Conservation (phyloP, 495 filamentous ascomycete species). For the Daldinia bambusicola region DNA sequence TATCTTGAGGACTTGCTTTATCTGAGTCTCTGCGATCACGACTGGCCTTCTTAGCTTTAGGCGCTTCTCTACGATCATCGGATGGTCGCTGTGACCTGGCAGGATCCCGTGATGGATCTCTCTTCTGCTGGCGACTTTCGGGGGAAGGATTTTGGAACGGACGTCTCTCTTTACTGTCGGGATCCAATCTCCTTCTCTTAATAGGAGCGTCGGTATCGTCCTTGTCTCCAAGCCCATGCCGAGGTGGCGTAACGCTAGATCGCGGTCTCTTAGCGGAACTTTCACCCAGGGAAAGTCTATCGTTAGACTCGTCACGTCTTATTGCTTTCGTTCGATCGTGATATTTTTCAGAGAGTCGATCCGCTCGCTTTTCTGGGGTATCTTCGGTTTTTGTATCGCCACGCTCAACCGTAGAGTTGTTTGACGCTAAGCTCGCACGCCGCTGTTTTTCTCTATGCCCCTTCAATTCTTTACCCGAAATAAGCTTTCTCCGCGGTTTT, state of each 20-base stretch:
- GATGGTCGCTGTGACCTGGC: slow-evolving; percentile 35
- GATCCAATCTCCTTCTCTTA: slow-evolving; percentile 62
- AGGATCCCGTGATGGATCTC: slow-evolving; percentile 51
- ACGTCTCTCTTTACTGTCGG: slow-evolving; percentile 56
- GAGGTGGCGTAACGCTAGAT: slow-evolving; percentile 73
- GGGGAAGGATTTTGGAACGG: slow-evolving; percentile 52
- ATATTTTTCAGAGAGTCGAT: slow-evolving; percentile 55
- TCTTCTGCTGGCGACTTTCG: slow-evolving; percentile 54
- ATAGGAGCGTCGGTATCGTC: slow-evolving; percentile 63
- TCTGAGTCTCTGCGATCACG: slow-evolving; percentile 54
- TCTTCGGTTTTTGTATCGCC: slow-evolving; percentile 55
- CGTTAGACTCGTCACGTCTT: slow-evolving; percentile 66
- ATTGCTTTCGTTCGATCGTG: slow-evolving; percentile 62
- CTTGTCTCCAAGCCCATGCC: slow-evolving; percentile 63
- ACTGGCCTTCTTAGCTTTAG: slow-evolving; percentile 51
- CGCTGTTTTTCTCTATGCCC: slow-evolving; percentile 64
- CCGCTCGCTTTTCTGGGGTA: slow-evolving; percentile 49
- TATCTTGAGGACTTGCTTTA: slow-evolving; percentile 53
- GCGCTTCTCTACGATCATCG: slow-evolving; percentile 50
- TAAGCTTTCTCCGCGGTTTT: slow-evolving; percentile 68
- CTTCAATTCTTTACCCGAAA: slow-evolving; percentile 68
- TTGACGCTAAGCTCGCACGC: slow-evolving; percentile 60
- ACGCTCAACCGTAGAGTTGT: slow-evolving; percentile 57
- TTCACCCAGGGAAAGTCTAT: slow-evolving; percentile 61
- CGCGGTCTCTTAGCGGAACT: slow-evolving; percentile 70